These are phyloP conservation scores for Aspergillus saccharolyticus DNA, from an alignment of 495 filamentous ascomycete genomes.

Conservation along the genomic window DNA sequence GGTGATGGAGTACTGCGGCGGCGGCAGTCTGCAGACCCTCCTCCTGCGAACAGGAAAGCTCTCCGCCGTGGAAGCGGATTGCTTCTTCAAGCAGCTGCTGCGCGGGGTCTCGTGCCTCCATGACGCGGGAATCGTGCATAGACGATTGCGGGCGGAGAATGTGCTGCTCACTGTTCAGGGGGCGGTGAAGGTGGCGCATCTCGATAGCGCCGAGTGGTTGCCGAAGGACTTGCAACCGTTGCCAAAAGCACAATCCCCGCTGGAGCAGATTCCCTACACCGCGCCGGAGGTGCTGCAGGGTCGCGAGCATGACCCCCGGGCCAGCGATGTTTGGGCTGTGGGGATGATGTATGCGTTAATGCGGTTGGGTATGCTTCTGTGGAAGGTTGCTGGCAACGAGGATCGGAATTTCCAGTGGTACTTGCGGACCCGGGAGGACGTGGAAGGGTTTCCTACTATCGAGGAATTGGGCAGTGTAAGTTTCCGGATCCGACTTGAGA, in stretches of 20 bases:
- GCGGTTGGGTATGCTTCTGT: constrained; percentile 13
- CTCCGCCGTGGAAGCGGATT: constrained; percentile 9
- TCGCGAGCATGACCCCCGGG: constrained; percentile 6
- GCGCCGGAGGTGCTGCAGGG: too few species aligned
- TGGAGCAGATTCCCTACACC: too few species aligned
- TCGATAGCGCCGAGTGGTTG: constrained; percentile 3
- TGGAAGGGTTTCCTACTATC: constrained; percentile 1
- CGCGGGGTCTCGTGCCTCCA: constrained; percentile 53
- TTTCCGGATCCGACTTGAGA: neutral
- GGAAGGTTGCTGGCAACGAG: constrained; percentile 12
- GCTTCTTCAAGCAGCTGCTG: constrained; percentile 47
- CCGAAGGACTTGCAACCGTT: too few species aligned
- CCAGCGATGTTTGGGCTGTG: constrained; percentile 21
- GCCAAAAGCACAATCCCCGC: too few species aligned
- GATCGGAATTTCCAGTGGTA: constrained; percentile 5
- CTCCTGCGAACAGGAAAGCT: constrained; percentile 7
- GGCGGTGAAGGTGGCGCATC: neutral
- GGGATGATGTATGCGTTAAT: constrained; percentile 20
- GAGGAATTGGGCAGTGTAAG: constrained; percentile 9
- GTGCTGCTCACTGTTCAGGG: constrained; percentile 29
- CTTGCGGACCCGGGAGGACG: neutral
- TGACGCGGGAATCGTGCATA: constrained; percentile 44
- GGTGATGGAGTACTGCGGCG: constrained; percentile 19
- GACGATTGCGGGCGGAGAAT: constrained; percentile 58
- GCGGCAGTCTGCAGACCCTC: constrained; percentile 15